Conservation (phyloP, 495 filamentous ascomycete genomes). For the Beverwykella pulmonaria region DNA sequence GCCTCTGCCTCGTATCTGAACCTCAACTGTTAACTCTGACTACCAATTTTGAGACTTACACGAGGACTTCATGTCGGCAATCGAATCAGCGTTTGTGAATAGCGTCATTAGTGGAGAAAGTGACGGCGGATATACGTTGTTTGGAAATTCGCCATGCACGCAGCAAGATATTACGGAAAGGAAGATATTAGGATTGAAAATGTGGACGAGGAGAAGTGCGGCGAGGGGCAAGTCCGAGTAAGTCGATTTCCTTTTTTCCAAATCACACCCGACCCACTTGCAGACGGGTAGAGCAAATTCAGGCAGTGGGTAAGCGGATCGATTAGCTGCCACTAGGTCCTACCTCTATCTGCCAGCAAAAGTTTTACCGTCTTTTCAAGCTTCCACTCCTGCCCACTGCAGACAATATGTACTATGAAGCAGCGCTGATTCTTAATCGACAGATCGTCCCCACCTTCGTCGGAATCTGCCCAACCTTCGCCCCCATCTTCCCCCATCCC, state of each 20-base stretch:
- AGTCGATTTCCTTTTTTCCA: neutral
- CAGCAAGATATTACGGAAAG: constrained; percentile 49
- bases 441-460: constrained; percentile 24
- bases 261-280: neutral
- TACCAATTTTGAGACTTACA: neutral
- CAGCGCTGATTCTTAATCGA: too few species aligned
- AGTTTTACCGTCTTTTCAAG: too few species aligned
- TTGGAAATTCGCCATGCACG: constrained; percentile 41
- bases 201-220: constrained; percentile 44
- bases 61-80: neutral
- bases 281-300: neutral
- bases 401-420: too few species aligned
- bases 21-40: too few species aligned
- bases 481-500: constrained; percentile 27
- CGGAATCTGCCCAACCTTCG: constrained; percentile 37
- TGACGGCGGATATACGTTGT: neutral
- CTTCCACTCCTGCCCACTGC: too few species aligned
- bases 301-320: too few species aligned
- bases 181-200: constrained; percentile 51
- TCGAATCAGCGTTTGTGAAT: constrained; percentile 12
- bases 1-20: neutral
- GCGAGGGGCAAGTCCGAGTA: constrained; percentile 43
- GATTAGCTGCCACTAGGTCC: too few species aligned
- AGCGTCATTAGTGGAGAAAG: constrained; percentile 9
- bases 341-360: neutral